phyloP scores from a whole-genome alignment of 148 eudicot species.

The Silene uniflora region DNA sequence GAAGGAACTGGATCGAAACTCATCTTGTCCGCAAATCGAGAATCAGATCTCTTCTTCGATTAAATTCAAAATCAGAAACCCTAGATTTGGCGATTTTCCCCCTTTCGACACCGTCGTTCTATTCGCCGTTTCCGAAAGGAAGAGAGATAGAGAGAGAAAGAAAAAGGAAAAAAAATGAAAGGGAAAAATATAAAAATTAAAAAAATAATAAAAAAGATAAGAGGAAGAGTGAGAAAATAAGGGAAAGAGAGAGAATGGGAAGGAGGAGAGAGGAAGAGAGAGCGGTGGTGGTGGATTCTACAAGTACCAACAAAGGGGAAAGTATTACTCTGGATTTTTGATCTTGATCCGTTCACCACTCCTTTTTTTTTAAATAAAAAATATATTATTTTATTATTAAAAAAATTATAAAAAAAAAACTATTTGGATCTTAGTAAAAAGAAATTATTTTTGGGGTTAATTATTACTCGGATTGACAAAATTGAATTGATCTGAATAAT shows the following conservation, averaged over 20 bases:
- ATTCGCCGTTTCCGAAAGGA: background rate
- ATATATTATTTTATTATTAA: too few species aligned
- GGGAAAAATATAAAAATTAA: background rate
- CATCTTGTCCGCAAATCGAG: background rate
- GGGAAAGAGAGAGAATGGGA: background rate
- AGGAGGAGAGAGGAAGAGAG: background rate
- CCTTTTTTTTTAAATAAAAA: background rate
- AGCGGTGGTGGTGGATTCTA: background rate
- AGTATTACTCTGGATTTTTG: too few species aligned
- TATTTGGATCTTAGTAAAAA: too few species aligned
- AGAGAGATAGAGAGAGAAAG: background rate
- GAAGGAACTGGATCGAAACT: background rate
- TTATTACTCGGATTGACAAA: too few species aligned
- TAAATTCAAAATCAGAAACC: background rate
- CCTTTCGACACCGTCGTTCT: background rate
- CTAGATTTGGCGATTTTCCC: background rate
- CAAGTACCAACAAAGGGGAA: background rate
- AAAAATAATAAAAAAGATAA: background rate
- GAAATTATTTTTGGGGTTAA: too few species aligned
- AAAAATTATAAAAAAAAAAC: too few species aligned
- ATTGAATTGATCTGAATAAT: too few species aligned
- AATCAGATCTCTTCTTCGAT: background rate
- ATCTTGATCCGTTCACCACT: background rate
- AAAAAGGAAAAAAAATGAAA: background rate
- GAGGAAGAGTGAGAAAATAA: background rate